phyloP scores from a whole-genome alignment of 306 rosid species.

The Medicago truncatula region MtrunA17r5.0-ANR NC_053044.1:56089001-56089500 shows the following conservation, averaged over 20 bases:
- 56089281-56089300: not conserved
- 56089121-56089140: not conserved
- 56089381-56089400: not conserved
- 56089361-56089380: no score
- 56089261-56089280: not conserved
- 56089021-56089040: no score
- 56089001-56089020: no score
- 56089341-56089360: not conserved
- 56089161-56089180: not conserved
- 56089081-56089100: no score
- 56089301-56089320: not conserved
- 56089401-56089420: constrained; percentile 11
- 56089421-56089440: not conserved
- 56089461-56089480: not conserved
- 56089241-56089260: not conserved
- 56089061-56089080: no score
- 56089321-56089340: not conserved
- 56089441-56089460: no score
- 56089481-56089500: constrained; percentile 51
- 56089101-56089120: not conserved
- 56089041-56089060: no score
- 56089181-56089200: not conserved
- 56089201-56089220: not conserved
- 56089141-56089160: not conserved
- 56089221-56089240: not conserved